A percentile compares a stretch with the other conserved stretches of the same genome.
phyloP scores from a whole-genome alignment of 441 rosid genomes.

The Adansonia rubrostipa region DNA sequence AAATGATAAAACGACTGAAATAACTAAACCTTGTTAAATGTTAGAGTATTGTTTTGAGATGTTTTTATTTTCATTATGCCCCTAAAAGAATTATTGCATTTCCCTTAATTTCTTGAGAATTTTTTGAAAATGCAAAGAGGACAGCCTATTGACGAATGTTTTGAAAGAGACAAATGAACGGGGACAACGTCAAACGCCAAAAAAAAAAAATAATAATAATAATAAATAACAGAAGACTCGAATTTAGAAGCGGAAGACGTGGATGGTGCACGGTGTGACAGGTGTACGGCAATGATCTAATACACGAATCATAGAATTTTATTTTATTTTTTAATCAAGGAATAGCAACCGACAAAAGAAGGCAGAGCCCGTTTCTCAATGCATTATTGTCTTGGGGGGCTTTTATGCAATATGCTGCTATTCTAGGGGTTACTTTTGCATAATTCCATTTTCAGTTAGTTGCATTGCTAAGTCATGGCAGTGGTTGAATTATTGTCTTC shows the following conservation, averaged over 20 bases:
- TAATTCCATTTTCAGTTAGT: neutral
- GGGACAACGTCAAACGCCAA: neutral
- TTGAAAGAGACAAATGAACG: neutral
- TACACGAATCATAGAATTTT: neutral
- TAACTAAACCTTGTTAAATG: neutral
- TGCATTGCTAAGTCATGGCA: neutral
- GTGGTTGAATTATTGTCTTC: slow-evolving; percentile 4
- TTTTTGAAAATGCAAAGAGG: neutral
- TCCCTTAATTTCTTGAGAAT: neutral
- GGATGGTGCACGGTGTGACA: neutral
- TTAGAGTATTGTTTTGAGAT: too few relatives aligned
- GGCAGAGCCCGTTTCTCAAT: neutral
- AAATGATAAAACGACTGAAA: neutral
- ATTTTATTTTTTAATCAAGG: neutral
- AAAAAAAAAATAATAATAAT: neutral
- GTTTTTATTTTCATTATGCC: too few relatives aligned
- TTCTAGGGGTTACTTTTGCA: neutral
- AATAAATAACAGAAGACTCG: neutral
- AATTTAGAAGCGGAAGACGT: neutral
- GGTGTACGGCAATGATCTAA: neutral
- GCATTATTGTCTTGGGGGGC: neutral
- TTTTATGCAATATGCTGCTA: neutral
- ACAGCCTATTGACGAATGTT: neutral
- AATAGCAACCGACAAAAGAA: neutral
- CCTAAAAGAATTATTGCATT: neutral